A percentile compares a stretch with the other conserved stretches of the same genome.
phyloP scores from a whole-genome alignment of 305 asterid species.

The Fraxinus ornus region DNA sequence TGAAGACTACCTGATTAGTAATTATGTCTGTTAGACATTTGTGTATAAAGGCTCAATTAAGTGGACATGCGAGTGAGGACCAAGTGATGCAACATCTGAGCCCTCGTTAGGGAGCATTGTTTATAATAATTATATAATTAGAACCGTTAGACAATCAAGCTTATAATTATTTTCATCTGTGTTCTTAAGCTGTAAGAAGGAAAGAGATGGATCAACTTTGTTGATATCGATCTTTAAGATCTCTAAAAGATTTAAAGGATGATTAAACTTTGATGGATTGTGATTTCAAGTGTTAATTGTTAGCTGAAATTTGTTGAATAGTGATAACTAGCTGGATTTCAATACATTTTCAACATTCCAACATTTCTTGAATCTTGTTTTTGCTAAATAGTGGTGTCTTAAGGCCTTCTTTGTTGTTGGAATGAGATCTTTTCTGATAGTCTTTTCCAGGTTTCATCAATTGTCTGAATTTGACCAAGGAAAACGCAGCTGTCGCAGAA shows the following conservation, averaged over 20 bases:
- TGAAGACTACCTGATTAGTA: background rate
- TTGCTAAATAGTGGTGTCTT: background rate
- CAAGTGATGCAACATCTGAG: background rate
- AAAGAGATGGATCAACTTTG: background rate
- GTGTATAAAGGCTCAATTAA: background rate
- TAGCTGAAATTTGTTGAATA: background rate
- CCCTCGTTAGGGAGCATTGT: background rate
- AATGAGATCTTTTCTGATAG: constrained; percentile 28
- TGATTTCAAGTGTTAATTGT: background rate
- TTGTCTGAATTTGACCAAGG: constrained; percentile 89
- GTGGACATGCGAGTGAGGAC: background rate
- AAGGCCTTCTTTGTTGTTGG: background rate
- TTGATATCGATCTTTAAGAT: background rate
- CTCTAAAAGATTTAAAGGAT: background rate
- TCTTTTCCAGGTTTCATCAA: constrained; percentile 69
- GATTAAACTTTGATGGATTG: background rate
- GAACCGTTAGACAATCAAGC: background rate
- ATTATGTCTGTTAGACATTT: background rate
- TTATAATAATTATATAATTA: background rate
- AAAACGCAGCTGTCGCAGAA: constrained; percentile 91
- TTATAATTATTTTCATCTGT: background rate
- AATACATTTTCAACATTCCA: background rate
- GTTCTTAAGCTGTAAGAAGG: background rate
- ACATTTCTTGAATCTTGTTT: background rate
- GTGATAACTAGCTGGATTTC: constrained; percentile 3